Evolutionary conservation across 1,284 basidiomycete genomes (phyloP), one percentile per base, ranked within the genome.

Genomic region (Melampsora abietis-canadensis): DNA sequence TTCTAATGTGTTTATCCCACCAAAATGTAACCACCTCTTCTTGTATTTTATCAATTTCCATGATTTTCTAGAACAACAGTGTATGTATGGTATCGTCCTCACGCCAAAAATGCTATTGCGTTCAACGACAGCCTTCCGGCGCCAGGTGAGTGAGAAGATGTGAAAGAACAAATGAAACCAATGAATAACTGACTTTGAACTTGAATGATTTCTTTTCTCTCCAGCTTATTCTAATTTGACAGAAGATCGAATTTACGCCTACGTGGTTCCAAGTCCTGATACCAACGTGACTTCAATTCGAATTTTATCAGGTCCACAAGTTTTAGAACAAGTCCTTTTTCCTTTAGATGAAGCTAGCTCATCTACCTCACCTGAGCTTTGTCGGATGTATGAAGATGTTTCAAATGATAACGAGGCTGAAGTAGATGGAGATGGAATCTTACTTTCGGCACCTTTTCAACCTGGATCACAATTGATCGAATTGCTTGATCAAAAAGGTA

Each of bases 41-140:
- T 0, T 47, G 14, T n/a, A 37, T 64, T 57, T 59, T 19, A 40
- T 46, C 4, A 40, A 40, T 40, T 40, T 40, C 8, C 8, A 34
- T 40, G 37, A 40, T 12, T 10, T 12, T 8, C 37, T 44, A 73
- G 69, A 37, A 73, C 69, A 17, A 73, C 61, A 64, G 48, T 73
- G 46, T 73, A 73, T 30, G 57, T 73, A 31, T 73, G 69, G 69
- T 73, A 73, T 48, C 48, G 69, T 59, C 69, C 69, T 27, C 69
- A 73, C 31, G 34, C 46, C 19, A 64, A 66, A 24, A 59, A 59
- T 31, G 69, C 69, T 27, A 12, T 46, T 6, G 69, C 63, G 31
- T 57, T 48, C 19, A n/a, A 37, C 46, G 69, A 73, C 44, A 31
- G 24, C 54, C 27, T 73, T n/a, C 62, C 62, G 7, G 12, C 34